A percentile compares a stretch with the other conserved stretches of the same genome.
Evolutionary conservation across 768 basidiomycete species (phyloP).

Genomic region (Mrakia frigida): DNA sequence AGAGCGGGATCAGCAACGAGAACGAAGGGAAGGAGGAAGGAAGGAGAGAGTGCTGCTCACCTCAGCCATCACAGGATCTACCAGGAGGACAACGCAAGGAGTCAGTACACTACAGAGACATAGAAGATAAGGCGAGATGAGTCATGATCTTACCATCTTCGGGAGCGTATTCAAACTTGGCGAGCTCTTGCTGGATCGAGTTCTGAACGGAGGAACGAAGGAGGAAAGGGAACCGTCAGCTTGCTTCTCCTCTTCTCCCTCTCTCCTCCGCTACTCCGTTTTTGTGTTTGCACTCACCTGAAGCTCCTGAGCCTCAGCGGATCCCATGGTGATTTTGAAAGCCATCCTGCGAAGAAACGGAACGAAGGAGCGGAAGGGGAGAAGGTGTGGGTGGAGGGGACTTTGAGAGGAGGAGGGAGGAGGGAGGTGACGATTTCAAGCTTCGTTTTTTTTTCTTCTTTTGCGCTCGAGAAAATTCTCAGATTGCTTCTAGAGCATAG

Average conservation of each 20-base stretch:
- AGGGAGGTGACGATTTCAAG: neutral
- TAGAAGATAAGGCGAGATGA: neutral
- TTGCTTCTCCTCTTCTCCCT: neutral
- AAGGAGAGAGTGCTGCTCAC: neutral
- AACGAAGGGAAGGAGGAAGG: neutral
- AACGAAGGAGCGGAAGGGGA: neutral
- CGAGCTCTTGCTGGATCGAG: slow-evolving; percentile 37
- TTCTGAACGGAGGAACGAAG: slow-evolving; percentile 17
- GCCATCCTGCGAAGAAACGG: slow-evolving; percentile 1
- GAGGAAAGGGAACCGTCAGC: neutral
- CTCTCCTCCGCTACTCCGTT: too few relatives aligned
- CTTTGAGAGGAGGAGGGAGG: neutral
- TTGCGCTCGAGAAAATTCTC: too few relatives aligned
- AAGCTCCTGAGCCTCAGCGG: neutral
- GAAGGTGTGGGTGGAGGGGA: neutral
- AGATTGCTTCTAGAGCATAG: too few relatives aligned
- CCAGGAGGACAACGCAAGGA: neutral
- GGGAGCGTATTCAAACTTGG: slow-evolving; percentile 27
- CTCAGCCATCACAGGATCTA: slow-evolving; percentile 78
- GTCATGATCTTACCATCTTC: slow-evolving; percentile 14
- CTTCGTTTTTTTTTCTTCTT: neutral
- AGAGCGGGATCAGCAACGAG: neutral
- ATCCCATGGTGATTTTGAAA: slow-evolving; percentile 10
- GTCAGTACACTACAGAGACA: neutral
- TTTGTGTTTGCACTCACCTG: too few relatives aligned